Evolutionary conservation across 768 basidiomycete genomes (phyloP).

Genomic region (Sarcodon aspratus): DNA sequence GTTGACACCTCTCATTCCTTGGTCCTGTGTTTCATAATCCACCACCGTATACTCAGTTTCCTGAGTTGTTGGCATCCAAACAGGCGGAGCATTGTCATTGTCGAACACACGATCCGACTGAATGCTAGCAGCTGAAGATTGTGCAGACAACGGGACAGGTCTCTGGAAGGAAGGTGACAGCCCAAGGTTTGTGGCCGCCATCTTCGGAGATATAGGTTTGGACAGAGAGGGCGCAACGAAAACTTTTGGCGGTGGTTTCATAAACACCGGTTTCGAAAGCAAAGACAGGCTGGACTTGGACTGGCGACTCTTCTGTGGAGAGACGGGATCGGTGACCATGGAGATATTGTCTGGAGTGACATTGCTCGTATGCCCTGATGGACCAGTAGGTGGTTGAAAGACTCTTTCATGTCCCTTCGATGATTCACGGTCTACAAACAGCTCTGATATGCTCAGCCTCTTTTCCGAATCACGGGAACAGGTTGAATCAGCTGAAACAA

Average conservation of each 20-base stretch:
- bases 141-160: constrained; percentile 24
- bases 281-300: constrained; percentile 32
- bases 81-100: constrained; percentile 17
- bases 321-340: constrained; percentile 8
- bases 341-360: not conserved
- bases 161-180: constrained; percentile 18
- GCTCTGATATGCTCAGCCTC: constrained; percentile 49
- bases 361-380: no score
- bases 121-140: constrained; percentile 43
- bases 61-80: constrained; percentile 53
- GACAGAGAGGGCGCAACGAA: constrained; percentile 8
- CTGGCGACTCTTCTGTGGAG: not conserved
- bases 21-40: constrained; percentile 1
- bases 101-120: constrained; percentile 40
- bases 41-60: constrained; percentile 25
- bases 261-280: constrained; percentile 34
- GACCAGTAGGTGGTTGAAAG: not conserved
- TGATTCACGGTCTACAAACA: constrained; percentile 23
- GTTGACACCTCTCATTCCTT: constrained; percentile 15
- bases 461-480: constrained; percentile 8
- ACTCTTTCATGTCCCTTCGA: constrained; percentile 23
- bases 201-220: constrained; percentile 8
- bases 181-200: constrained; percentile 33
- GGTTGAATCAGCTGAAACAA: no score
- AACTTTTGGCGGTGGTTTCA: constrained; percentile 30